Base-by-base conservation (phyloP, 176 grass and related monocot species). In the Zoysia japonica region DNA sequence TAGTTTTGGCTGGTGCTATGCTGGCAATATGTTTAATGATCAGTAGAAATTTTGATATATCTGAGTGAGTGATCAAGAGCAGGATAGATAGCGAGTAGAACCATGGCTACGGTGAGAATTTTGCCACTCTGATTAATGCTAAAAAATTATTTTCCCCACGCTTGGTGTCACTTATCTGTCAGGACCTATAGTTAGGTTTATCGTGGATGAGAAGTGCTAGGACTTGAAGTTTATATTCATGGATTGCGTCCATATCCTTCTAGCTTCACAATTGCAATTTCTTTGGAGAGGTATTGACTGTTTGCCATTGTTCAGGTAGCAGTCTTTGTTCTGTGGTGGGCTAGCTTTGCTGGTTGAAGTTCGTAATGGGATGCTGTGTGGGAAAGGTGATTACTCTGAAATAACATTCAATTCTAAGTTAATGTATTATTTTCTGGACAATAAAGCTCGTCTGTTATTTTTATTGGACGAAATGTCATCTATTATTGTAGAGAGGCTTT, bases 291-390 rank as follows among this genome's bases (percentile, higher is more conserved):
- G 8, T 1, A 67, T 70, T 88, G 56, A 80, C 76, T n/a, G 11
- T 70, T 42, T 80, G 11, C 9, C 35, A 50, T 61, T 77, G 1
- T 67, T 13, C n/a, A 59, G 59, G 72, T 9, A 61, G 13, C 7
- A 36, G 56, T 3, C 36, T 85, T 72, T 38, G 37, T 50, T 80
- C 50, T 8, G 14, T 47, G 54, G 55, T 80, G 70, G 55, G 51
- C 20, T 55, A 10, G 53, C 57, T 43, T 65, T 46, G 75, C 40
- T 38, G 20, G 62, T 54, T 70, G 20, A 45, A 85, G 57, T 17
- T 76, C 51, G 1, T 19, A 67, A 89, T 89, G 87, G 87, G 87
- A 55, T 16, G 87, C 72, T 89, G 87, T 76, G 65, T 63, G 7
- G 71, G 78, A 16, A 89, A 81, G 82, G 87, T 89, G 42, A 85